Percentiles rank a stretch among this genome's conserved stretches.
Conservation (phyloP, 2,329 filamentous ascomycete species). For the Fusarium nygamai region DNA sequence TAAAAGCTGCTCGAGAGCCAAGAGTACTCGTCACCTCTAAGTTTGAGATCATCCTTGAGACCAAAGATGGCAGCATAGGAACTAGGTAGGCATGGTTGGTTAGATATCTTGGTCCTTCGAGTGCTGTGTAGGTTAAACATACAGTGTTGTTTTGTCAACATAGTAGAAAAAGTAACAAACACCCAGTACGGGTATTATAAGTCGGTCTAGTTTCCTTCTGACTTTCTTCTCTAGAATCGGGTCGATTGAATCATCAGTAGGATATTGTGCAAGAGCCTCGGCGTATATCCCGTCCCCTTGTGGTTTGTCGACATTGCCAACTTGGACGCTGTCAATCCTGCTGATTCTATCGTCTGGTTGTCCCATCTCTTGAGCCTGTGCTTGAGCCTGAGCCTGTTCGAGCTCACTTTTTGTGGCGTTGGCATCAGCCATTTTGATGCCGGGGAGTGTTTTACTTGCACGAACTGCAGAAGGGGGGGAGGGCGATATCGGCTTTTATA, state of each 20-base stretch:
- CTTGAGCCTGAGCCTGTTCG: not conserved
- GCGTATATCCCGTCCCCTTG: constrained; percentile 44
- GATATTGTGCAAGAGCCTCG: constrained; percentile 50
- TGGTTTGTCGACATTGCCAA: constrained; percentile 5
- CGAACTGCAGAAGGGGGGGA: not conserved
- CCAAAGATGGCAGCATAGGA: constrained; percentile 74
- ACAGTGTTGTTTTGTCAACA: constrained; percentile 61
- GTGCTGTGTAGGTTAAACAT: not conserved
- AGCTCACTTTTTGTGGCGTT: not conserved
- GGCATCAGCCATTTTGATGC: not conserved
- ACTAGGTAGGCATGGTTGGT: constrained; percentile 1
- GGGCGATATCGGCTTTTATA: not conserved
- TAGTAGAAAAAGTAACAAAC: constrained; percentile 56
- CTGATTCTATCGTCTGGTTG: not conserved
- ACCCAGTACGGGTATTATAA: constrained; percentile 51
- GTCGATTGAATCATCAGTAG: constrained; percentile 51
- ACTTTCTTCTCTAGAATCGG: constrained; percentile 46
- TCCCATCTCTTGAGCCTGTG: constrained; percentile 1
- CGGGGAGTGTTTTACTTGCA: not conserved
- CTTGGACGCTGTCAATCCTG: not conserved
- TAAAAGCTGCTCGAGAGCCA: constrained; percentile 52
- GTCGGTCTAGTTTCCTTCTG: constrained; percentile 50
- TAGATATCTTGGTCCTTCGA: not conserved
- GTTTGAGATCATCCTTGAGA: constrained; percentile 65
- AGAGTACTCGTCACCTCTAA: constrained; percentile 67